A percentile compares a stretch with the other conserved stretches of the same genome.
phyloP scores from a whole-genome alignment of 1,139 yeast species.

The Neolecta irregularis region DNA sequence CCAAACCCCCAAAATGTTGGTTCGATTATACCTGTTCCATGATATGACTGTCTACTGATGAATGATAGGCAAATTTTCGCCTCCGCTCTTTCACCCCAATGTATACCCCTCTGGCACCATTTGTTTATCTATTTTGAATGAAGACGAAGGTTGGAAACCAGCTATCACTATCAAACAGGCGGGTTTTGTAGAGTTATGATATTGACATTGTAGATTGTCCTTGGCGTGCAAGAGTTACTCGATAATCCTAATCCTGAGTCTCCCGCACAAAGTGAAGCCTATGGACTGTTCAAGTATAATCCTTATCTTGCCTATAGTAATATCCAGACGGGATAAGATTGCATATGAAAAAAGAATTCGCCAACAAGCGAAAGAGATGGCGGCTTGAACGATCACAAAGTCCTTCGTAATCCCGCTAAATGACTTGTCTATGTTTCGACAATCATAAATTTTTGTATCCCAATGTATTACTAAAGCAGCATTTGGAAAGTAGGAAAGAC shows the following conservation, averaged over 20 bases:
- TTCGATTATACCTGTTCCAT: no score
- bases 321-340: constrained; percentile 39
- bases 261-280: constrained; percentile 97
- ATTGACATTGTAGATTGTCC: constrained; percentile 31
- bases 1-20: constrained; percentile 87
- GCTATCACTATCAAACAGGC: constrained; percentile 75
- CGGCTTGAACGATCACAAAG: not conserved
- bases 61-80: constrained; percentile 39
- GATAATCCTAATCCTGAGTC: constrained; percentile 86
- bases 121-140: constrained; percentile 82
- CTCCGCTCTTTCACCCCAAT: constrained; percentile 87
- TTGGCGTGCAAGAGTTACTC: constrained; percentile 85
- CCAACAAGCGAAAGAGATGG: constrained; percentile 25
- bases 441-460: no score
- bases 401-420: not conserved
- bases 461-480: no score
- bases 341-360: constrained; percentile 61
- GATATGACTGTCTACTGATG: constrained; percentile 6
- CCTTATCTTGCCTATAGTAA: constrained; percentile 8
- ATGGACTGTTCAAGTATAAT: constrained; percentile 48
- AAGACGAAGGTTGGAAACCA: constrained; percentile 96
- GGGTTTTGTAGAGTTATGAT: constrained; percentile 7
- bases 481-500: no score
- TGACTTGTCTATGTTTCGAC: not conserved
- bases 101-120: constrained; percentile 95